These are phyloP conservation scores for Fusarium sp. DNA, from an alignment of 2,329 filamentous ascomycete genomes.

Conservation along the genomic window DNA sequence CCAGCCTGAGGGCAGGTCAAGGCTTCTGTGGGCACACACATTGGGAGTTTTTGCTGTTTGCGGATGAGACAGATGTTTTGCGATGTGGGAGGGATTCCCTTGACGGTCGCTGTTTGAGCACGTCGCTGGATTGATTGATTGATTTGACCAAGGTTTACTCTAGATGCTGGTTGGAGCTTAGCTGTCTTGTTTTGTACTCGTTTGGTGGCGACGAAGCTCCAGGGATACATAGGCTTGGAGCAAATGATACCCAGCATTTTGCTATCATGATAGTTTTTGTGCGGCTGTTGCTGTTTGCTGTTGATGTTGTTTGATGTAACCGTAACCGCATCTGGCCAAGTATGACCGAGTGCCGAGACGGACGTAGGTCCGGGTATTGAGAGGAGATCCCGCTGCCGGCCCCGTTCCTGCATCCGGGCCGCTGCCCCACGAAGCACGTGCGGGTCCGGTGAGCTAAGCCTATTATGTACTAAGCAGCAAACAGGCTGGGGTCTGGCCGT, in stretches of 20 bases:
- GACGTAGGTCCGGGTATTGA: background rate
- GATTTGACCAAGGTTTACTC: background rate
- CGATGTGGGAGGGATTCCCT: constrained; percentile 23
- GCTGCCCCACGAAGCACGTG: constrained; percentile 33
- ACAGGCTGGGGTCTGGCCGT: constrained; percentile 17
- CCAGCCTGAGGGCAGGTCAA: constrained; percentile 4
- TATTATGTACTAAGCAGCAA: constrained; percentile 3
- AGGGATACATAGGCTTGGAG: constrained; percentile 30
- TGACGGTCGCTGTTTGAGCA: constrained; percentile 18
- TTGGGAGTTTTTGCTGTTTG: constrained; percentile 21
- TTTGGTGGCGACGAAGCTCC: constrained; percentile 26
- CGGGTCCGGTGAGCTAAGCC: constrained; percentile 13
- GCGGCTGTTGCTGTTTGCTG: background rate
- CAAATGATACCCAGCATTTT: constrained; percentile 45
- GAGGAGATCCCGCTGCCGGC: background rate
- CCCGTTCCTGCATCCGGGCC: constrained; percentile 38
- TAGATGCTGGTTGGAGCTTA: constrained; percentile 6
- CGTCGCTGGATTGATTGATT: constrained; percentile 10
- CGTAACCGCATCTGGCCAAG: background rate
- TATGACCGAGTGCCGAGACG: background rate
- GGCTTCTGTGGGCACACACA: constrained; percentile 9
- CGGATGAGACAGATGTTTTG: constrained; percentile 19
- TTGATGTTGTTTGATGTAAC: background rate
- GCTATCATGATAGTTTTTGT: constrained; percentile 3
- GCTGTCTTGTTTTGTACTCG: constrained; percentile 10